Percentiles rank a stretch among this genome's conserved stretches.
phyloP scores from a whole-genome alignment of 2,329 filamentous ascomycete species.

The Plenodomus lindquistii region DNA sequence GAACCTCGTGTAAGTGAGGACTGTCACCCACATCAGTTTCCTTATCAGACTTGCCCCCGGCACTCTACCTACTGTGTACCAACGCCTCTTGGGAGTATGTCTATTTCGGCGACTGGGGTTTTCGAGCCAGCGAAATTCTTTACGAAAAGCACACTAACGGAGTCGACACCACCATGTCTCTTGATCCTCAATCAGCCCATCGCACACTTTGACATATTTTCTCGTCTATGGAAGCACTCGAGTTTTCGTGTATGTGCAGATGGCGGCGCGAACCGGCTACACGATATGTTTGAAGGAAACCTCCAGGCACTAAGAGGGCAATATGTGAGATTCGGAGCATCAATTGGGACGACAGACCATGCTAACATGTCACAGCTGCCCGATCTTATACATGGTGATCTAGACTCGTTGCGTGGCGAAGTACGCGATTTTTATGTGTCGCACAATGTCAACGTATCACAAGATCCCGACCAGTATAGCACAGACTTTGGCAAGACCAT shows the following conservation, averaged over 20 bases:
- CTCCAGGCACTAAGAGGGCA: constrained; percentile 22
- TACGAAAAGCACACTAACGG: constrained; percentile 19
- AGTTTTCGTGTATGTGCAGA: constrained; percentile 78
- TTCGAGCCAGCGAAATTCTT: constrained; percentile 35
- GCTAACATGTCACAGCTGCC: constrained; percentile 38
- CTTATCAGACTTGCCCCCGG: neutral
- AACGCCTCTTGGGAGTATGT: constrained; percentile 12
- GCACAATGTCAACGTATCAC: constrained; percentile 64
- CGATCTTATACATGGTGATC: constrained; percentile 79
- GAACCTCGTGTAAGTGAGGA: neutral
- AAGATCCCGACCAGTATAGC: constrained; percentile 78
- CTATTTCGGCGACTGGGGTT: constrained; percentile 12
- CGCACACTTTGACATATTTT: constrained; percentile 54
- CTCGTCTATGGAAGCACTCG: constrained; percentile 57
- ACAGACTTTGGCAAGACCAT: constrained; percentile 89
- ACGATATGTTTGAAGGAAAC: constrained; percentile 51
- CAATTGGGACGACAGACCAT: neutral
- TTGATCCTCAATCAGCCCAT: constrained; percentile 52
- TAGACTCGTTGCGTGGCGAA: constrained; percentile 75
- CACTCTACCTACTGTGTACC: constrained; percentile 1
- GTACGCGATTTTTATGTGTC: constrained; percentile 69
- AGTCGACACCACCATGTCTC: constrained; percentile 37
- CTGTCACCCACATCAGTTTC: neutral
- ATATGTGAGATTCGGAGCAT: constrained; percentile 30
- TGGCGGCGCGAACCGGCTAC: constrained; percentile 82